Base-by-base conservation (phyloP, 768 basidiomycete species). In the Xanthoconium stramineum region DNA sequence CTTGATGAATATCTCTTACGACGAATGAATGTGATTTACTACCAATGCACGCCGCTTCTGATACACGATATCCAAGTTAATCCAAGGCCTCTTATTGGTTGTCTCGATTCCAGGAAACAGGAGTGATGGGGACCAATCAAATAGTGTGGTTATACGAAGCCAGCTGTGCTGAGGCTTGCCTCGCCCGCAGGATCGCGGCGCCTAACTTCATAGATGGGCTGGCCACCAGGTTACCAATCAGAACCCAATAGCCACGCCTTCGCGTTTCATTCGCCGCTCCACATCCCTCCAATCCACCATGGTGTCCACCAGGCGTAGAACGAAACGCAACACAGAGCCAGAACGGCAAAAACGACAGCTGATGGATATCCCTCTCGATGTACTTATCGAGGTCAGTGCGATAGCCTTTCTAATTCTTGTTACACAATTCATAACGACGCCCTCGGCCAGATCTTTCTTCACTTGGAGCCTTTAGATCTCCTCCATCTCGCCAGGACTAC, bases 381-480 rank as follows among this genome's bases (percentile, higher is more conserved):
- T 61, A 13, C 38, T 63, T 1, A 17, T 61, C 38, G 55, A 64
- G 58, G 62, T 64, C 30, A 43, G 53, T 3, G 45, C 17, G 12
- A 24, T 2, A 24, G 2, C 28, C 42, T 33, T 35, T 7, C 46
- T 3, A 35, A 38, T 30, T 0, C 13, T 45, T 9, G 20, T 2
- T 36, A 29, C 29, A 9, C 35, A 44, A 19, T 7, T 37, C 46
- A 60, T 36, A 20, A 49, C 15, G 37, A 29, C 28, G 15, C 32
- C 29, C 7, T 28, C 19, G 19, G 19, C 7, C 17, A 61, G 60
- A 47, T 72, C 32, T 66, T 74, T 28, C 60, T 61, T 6, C 53
- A 66, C 52, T 52, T 74, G 13, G 64, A 69, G 10, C 73, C 75
- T 1, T 35, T 67, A 6, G 70, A 75, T 49, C 54, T 75, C 9